A percentile compares a stretch with the other conserved stretches of the same genome.
Evolutionary conservation across 768 basidiomycete genomes (phyloP).

Genomic region (Naganishia onofrii): DNA sequence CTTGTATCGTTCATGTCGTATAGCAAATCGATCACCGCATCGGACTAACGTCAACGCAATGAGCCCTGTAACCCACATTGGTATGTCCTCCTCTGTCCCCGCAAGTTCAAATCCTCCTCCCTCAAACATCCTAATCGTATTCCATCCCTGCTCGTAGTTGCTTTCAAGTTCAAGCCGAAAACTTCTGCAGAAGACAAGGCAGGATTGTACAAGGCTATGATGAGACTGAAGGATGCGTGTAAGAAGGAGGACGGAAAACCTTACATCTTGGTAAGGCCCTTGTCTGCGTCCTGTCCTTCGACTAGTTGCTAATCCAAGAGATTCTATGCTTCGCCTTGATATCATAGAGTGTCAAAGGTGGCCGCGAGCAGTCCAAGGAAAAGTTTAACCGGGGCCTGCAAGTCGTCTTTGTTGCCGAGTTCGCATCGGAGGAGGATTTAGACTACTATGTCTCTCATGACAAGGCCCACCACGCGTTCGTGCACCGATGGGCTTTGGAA

Average conservation of each 20-base stretch:
- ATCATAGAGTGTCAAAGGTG: conserved; percentile 28
- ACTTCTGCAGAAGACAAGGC: conserved; percentile 1
- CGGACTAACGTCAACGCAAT: too few species aligned
- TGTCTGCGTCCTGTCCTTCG: background rate
- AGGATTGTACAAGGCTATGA: conserved; percentile 16
- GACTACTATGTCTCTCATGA: conserved; percentile 26
- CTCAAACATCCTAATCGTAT: background rate
- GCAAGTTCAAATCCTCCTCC: background rate
- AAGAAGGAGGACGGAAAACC: conserved; percentile 25
- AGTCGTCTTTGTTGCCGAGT: conserved; percentile 25
- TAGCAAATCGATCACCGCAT: too few species aligned
- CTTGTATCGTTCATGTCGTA: too few species aligned
- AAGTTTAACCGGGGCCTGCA: background rate
- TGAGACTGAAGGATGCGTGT: conserved; percentile 13
- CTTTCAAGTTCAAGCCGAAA: conserved; percentile 16
- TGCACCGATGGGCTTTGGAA: conserved; percentile 4
- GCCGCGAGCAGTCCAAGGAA: conserved; percentile 23
- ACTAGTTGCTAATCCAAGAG: too few species aligned
- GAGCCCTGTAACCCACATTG: conserved; percentile 14
- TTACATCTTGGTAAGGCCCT: conserved; percentile 28
- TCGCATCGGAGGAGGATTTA: conserved; percentile 7
- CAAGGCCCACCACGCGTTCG: conserved; percentile 19
- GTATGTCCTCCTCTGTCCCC: background rate
- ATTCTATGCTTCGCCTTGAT: too few species aligned
- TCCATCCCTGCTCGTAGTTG: conserved; percentile 10